Evolutionary conservation across 331 rosid species (phyloP), one percentile per base, ranked within the genome.

Genomic region (Acacia pycnantha): DNA sequence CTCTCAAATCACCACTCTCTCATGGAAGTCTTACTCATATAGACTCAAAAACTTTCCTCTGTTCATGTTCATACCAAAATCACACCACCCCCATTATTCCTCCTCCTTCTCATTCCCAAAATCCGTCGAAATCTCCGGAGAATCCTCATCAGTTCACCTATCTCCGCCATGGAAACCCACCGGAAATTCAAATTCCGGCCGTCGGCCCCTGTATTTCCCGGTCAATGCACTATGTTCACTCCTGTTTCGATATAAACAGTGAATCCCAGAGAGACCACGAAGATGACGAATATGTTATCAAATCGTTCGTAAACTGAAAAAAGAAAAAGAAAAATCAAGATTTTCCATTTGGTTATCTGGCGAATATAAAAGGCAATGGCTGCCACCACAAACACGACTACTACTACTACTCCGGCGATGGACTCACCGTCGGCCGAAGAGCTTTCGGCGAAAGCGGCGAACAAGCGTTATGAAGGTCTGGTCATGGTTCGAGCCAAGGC

Each of bases 401-500:
- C 59, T 19, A 53, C 56, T 11, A 71, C 90, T 4, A 81, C 91
- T 48, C 70, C 88, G 61, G 75, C 88, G 4, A 79, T 83, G 72
- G 87, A 88, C 18, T 75, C 86, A 0, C 58, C 56, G 16, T 84
- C 89, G 11, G 82, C 81, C 2, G 98, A 91, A 6, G 97, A 94
- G 73, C 82, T 82, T 15, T 27, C 97, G 11, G 94, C 92, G 8
- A 94, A 92, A 84, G 85, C 93, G 29, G 87, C 86, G 43, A 92
- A 88, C 41, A 94, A 94, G 70, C 90, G 98, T 18, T 94, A 86
- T 80, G 97, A 94, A 74, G 97, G 98, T 10, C 73, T 94, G 51
- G 78, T 91, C 3, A 88, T 80, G 91, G 98, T 94, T 58, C 92
- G 97, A 44, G 91, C 85, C 37, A 94, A 94, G 69, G 98, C 98